A percentile compares a stretch with the other conserved stretches of the same genome.
These are phyloP conservation scores for Colletotrichum sidae DNA, from an alignment of 2,329 filamentous ascomycete species.

Conservation along the genomic window DNA sequence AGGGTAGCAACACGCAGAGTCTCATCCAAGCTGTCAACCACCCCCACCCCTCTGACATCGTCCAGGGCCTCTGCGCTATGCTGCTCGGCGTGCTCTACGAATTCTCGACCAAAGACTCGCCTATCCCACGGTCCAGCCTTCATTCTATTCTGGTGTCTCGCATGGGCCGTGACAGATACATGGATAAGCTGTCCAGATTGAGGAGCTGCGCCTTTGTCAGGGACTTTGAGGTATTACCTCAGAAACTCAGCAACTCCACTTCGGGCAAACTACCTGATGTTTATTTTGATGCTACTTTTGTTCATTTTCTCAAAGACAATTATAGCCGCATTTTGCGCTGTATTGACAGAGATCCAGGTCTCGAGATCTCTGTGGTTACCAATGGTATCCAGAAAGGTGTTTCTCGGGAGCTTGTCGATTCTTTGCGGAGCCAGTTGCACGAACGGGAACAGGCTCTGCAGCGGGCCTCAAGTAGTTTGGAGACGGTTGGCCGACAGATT, in stretches of 20 bases:
- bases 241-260: conserved; percentile 66
- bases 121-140: conserved; percentile 83
- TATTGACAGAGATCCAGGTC: conserved; percentile 89
- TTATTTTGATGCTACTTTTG: conserved; percentile 86
- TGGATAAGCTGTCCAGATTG: conserved; percentile 82
- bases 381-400: conserved; percentile 89
- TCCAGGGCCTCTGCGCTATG: conserved; percentile 86
- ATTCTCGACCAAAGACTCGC: conserved; percentile 97
- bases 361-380: conserved; percentile 84
- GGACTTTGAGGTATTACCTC: conserved; percentile 89
- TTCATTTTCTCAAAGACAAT: conserved; percentile 96
- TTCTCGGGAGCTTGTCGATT: conserved; percentile 92
- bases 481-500: conserved; percentile 64
- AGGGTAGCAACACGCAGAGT: conserved; percentile 92
- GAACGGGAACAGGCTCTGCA: conserved; percentile 71
- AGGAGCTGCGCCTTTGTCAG: conserved; percentile 83
- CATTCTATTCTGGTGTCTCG: conserved; percentile 81
- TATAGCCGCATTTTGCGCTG: conserved; percentile 86
- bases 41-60: conserved; percentile 69
- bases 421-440: conserved; percentile 80
- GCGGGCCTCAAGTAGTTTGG: conserved; percentile 57
- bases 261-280: conserved; percentile 76
- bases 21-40: conserved; percentile 79
- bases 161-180: conserved; percentile 87
- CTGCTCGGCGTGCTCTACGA: conserved; percentile 92